Evolutionary conservation across 2,329 filamentous ascomycete genomes (phyloP).

Genomic region (Verruconis gallopava): DNA sequence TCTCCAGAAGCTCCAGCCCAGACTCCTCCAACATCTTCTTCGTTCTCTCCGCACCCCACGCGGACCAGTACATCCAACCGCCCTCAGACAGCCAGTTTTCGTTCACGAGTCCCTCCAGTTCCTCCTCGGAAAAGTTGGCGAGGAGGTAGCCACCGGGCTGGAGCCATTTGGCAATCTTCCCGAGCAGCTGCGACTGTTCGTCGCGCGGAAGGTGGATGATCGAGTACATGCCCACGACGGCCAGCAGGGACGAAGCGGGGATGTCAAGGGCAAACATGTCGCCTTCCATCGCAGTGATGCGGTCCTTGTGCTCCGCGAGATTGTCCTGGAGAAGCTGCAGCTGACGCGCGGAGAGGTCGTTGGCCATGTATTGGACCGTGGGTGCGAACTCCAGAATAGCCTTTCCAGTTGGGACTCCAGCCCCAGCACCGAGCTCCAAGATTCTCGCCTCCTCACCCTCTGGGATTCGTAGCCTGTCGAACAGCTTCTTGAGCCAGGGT

Average conservation of each 20-base stretch:
- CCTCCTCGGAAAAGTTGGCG: slow-evolving; percentile 30
- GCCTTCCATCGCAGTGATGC: slow-evolving; percentile 21
- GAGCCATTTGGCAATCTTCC: slow-evolving; percentile 36
- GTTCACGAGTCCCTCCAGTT: slow-evolving; percentile 13
- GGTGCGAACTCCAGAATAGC: slow-evolving; percentile 14
- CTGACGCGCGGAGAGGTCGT: slow-evolving; percentile 31
- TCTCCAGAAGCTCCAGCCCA: slow-evolving; percentile 16
- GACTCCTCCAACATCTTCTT: neutral
- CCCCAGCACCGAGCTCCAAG: slow-evolving; percentile 13
- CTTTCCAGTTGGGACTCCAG: slow-evolving; percentile 19
- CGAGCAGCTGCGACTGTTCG: slow-evolving; percentile 37
- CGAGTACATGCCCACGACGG: slow-evolving; percentile 40
- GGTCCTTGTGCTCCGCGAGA: slow-evolving; percentile 12
- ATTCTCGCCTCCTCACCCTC: neutral
- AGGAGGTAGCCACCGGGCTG: slow-evolving; percentile 39
- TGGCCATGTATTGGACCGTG: slow-evolving; percentile 24
- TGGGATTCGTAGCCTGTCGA: neutral
- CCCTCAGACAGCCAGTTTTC: slow-evolving; percentile 22
- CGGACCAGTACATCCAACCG: slow-evolving; percentile 28
- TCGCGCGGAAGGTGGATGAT: slow-evolving; percentile 41
- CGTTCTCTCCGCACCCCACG: slow-evolving; percentile 25
- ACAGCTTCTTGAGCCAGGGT: slow-evolving; percentile 3
- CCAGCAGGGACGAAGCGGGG: slow-evolving; percentile 28
- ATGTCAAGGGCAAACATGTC: slow-evolving; percentile 33
- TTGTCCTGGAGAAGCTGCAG: slow-evolving; percentile 22